Conservation (phyloP, 1,284 basidiomycete genomes). For the Anthracocystis walkeri region DNA sequence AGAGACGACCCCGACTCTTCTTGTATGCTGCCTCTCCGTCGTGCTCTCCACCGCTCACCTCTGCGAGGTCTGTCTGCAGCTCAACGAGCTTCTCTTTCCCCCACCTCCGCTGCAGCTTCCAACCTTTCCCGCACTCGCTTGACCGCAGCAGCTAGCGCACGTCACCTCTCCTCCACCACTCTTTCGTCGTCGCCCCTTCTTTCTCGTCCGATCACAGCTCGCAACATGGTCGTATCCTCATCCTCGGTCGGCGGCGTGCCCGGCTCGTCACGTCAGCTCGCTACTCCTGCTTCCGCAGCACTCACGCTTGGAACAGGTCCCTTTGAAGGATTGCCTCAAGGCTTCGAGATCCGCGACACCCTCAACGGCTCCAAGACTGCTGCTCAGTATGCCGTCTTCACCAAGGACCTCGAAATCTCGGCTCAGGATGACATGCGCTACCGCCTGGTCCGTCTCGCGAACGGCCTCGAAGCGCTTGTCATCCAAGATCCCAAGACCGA, state of each 20-base stretch:
- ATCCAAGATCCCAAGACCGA: conserved; percentile 89
- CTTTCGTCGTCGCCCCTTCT: conserved; percentile 6
- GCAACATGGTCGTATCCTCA: conserved; percentile 17
- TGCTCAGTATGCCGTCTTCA: conserved; percentile 61
- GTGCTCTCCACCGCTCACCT: conserved; percentile 35
- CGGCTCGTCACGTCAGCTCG: conserved; percentile 46
- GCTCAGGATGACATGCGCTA: conserved; percentile 59
- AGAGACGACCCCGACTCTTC: conserved; percentile 28
- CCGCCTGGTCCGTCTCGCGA: conserved; percentile 82
- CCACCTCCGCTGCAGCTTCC: background rate
- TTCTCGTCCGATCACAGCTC: background rate
- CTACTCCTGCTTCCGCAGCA: conserved; percentile 37
- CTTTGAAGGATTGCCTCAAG: conserved; percentile 42
- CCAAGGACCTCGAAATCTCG: conserved; percentile 48
- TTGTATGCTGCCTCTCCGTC: conserved; percentile 50
- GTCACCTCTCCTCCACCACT: conserved; percentile 18
- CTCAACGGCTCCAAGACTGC: conserved; percentile 43
- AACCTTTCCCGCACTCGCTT: conserved; percentile 7
- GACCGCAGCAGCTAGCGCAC: background rate
- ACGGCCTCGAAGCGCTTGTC: conserved; percentile 87
- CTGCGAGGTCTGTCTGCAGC: conserved; percentile 26
- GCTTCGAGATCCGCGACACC: conserved; percentile 49
- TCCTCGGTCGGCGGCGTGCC: conserved; percentile 21
- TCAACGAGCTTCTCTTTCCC: conserved; percentile 11
- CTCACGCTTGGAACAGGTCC: conserved; percentile 37